Evolutionary conservation across 352 stramenopile genomes (phyloP).

Genomic region (Blastocystis hominis): DNA sequence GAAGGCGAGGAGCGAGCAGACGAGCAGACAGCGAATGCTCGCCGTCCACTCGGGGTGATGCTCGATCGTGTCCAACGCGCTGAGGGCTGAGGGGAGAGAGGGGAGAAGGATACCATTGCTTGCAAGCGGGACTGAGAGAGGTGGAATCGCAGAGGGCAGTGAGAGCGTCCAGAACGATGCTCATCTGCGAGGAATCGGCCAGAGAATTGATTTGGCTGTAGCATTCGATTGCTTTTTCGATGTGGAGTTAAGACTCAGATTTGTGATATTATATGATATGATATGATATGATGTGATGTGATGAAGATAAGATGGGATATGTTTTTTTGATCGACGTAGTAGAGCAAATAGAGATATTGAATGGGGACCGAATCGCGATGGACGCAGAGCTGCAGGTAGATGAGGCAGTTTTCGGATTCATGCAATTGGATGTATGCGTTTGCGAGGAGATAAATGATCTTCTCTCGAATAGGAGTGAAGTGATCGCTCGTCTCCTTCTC

Average conservation of each 20-base stretch:
- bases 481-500: conserved; percentile 34
- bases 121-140: neutral
- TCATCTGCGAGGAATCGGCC: neutral
- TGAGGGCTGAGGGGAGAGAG: neutral
- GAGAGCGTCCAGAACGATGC: neutral
- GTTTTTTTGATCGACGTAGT: neutral
- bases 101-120: neutral
- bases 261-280: neutral
- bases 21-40: neutral
- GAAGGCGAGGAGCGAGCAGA: neutral
- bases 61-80: neutral
- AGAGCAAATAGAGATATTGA: conserved; percentile 37
- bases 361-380: neutral
- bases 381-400: conserved; percentile 34
- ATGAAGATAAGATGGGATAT: neutral
- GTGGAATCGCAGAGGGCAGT: neutral
- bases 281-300: neutral
- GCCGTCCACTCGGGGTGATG: conserved; percentile 15
- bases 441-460: neutral
- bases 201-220: neutral
- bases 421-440: conserved; percentile 13
- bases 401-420: neutral
- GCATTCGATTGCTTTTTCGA: neutral
- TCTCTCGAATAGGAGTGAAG: neutral
- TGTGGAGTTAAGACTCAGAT: neutral